A percentile compares a stretch with the other conserved stretches of the same genome.
These are phyloP conservation scores for Sporisorium exsertum DNA, from an alignment of 1,284 basidiomycete genomes.

Conservation along the genomic window DNA sequence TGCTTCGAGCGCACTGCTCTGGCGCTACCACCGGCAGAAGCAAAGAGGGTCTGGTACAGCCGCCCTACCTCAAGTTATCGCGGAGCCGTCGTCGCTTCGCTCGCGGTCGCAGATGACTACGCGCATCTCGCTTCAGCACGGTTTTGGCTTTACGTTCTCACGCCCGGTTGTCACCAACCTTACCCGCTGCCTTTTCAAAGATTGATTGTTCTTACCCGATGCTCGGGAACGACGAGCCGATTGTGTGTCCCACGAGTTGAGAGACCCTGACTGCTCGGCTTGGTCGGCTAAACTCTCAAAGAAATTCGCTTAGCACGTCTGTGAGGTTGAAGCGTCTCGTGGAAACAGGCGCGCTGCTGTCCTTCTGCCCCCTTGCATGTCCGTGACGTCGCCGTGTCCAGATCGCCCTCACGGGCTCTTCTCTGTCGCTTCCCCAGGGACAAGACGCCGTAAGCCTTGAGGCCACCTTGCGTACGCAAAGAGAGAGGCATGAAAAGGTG, in stretches of 20 bases:
- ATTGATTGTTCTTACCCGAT: no score
- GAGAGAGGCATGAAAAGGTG: no score
- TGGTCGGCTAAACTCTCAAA: not conserved
- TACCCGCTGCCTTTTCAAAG: no score
- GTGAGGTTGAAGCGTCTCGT: not conserved
- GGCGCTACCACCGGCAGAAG: no score
- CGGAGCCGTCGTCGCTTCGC: no score
- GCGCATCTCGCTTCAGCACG: not conserved
- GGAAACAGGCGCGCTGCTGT: not conserved
- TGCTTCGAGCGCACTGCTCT: not conserved
- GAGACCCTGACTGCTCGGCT: not conserved
- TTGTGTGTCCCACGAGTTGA: not conserved
- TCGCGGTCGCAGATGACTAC: no score
- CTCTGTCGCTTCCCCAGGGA: not conserved
- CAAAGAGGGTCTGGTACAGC: not conserved
- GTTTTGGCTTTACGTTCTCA: not conserved
- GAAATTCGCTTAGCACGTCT: not conserved
- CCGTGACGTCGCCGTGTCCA: not conserved
- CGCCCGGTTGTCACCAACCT: not conserved
- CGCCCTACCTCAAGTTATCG: not conserved
- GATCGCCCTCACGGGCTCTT: conserved; percentile 2
- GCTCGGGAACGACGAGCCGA: no score
- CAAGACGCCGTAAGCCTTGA: conserved; percentile 3
- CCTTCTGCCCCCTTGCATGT: not conserved
- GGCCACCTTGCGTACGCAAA: no score